A percentile compares a stretch with the other conserved stretches of the same genome.
Evolutionary conservation across 106 monocot species (phyloP).

Genomic region (Dendrobium catenatum): DNA sequence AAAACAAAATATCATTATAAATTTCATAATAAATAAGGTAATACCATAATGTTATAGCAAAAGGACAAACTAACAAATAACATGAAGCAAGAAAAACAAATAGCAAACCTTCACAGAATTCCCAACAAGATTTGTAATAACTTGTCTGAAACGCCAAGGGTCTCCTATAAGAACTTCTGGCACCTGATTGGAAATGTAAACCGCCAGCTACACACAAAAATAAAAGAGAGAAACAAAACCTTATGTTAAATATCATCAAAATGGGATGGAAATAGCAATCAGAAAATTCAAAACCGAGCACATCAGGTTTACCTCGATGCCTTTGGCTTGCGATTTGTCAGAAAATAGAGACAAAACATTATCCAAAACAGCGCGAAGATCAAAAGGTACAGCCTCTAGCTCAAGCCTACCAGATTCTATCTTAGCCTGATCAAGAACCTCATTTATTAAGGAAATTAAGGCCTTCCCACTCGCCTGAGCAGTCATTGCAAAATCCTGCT

Average conservation of each 20-base stretch:
- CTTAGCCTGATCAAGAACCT: conserved; percentile 88
- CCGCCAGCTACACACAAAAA: conserved; percentile 47
- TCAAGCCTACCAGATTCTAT: conserved; percentile 93
- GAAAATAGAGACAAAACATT: conserved; percentile 75
- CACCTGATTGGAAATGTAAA: conserved; percentile 49
- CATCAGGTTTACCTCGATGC: conserved; percentile 56
- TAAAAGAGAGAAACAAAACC: not conserved
- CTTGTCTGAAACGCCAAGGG: conserved; percentile 70
- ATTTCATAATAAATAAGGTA: not conserved
- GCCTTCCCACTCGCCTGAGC: conserved; percentile 81
- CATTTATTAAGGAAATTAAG: conserved; percentile 72
- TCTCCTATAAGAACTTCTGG: conserved; percentile 74
- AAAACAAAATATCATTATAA: not conserved
- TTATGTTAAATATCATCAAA: not conserved
- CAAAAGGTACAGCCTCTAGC: conserved; percentile 74
- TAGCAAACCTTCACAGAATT: conserved; percentile 76
- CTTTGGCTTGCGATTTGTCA: conserved; percentile 71
- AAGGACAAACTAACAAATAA: not conserved
- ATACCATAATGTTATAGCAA: too few species aligned
- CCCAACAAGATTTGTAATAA: conserved; percentile 86
- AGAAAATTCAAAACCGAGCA: not conserved
- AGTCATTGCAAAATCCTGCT: conserved; percentile 80
- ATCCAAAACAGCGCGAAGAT: conserved; percentile 63
- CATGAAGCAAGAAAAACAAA: not conserved
- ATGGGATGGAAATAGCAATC: not conserved